Evolutionary conservation across 2,329 filamentous ascomycete genomes (phyloP).

Genomic region (Fusarium sp.): DNA sequence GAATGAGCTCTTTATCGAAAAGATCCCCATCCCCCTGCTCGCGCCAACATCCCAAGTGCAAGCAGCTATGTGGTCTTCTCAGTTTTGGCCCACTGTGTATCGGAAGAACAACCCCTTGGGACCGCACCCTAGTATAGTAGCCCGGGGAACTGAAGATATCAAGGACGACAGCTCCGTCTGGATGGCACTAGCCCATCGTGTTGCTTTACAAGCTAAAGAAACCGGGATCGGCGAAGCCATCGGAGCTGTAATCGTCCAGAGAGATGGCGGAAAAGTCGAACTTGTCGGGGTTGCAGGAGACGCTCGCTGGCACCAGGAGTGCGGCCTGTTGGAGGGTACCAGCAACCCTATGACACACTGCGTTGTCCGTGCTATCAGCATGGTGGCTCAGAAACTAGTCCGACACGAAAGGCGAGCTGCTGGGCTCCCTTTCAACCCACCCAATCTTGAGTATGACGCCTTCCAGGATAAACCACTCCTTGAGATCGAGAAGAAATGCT

Average conservation of each 20-base stretch:
- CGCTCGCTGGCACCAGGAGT: conserved; percentile 74
- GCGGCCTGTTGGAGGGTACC: conserved; percentile 55
- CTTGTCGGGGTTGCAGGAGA: conserved; percentile 82
- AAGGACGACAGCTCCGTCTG: conserved; percentile 71
- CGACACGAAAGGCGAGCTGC: conserved; percentile 62
- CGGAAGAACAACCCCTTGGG: conserved; percentile 89
- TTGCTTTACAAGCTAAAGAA: conserved; percentile 69
- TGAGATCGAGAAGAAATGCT: conserved; percentile 72
- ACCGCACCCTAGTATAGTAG: conserved; percentile 81
- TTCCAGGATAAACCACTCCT: conserved; percentile 78
- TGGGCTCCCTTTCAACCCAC: conserved; percentile 50
- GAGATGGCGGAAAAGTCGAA: conserved; percentile 62
- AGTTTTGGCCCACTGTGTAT: conserved; percentile 88
- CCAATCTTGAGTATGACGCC: conserved; percentile 67
- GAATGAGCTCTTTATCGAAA: conserved; percentile 67
- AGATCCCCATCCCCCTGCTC: conserved; percentile 76
- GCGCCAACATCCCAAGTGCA: conserved; percentile 81
- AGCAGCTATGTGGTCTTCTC: conserved; percentile 77
- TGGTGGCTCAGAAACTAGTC: conserved; percentile 78
- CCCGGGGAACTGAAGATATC: conserved; percentile 77
- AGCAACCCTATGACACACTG: conserved; percentile 85
- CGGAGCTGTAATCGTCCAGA: conserved; percentile 81
- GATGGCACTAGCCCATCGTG: conserved; percentile 74
- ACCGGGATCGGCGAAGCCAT: conserved; percentile 74
- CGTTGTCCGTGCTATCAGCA: conserved; percentile 82